Percentiles rank a stretch among this genome's conserved stretches.
Evolutionary conservation across 2,329 filamentous ascomycete species (phyloP).

Genomic region (Hortaea sp.): DNA sequence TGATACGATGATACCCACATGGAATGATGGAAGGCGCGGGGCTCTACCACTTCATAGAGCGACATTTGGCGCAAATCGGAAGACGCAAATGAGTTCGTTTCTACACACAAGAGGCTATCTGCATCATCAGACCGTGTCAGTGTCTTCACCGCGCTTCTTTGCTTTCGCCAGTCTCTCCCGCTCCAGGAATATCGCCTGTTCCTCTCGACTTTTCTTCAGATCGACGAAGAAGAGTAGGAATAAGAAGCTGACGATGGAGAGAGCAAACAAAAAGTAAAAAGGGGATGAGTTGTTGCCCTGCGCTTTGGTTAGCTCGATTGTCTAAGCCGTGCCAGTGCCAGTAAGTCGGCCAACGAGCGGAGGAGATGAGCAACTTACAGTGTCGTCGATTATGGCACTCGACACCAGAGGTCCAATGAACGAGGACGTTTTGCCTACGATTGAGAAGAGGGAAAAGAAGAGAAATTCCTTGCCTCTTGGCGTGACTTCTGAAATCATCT

Average conservation of each 20-base stretch:
- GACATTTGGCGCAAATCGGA: too few species aligned
- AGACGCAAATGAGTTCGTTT: too few species aligned
- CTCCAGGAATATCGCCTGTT: conserved; percentile 48
- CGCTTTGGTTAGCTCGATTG: neutral
- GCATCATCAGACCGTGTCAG: neutral
- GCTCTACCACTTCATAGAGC: too few species aligned
- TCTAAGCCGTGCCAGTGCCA: too few species aligned
- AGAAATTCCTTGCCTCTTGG: conserved; percentile 59
- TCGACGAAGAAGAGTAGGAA: conserved; percentile 49
- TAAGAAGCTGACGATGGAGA: conserved; percentile 46
- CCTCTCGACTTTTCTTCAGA: conserved; percentile 48
- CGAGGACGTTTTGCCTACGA: conserved; percentile 57
- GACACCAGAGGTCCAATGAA: conserved; percentile 62
- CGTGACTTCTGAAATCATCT: conserved; percentile 59
- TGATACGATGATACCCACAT: neutral
- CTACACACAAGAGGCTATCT: too few species aligned
- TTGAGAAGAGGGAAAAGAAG: conserved; percentile 60
- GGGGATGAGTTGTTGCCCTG: conserved; percentile 47
- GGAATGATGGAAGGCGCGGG: too few species aligned
- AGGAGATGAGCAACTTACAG: conserved; percentile 5
- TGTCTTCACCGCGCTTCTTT: conserved; percentile 4
- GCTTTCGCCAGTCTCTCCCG: conserved; percentile 18
- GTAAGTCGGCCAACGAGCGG: too few species aligned
- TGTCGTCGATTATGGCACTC: conserved; percentile 56
- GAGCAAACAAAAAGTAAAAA: conserved; percentile 55